Evolutionary conservation across 1,139 yeast species (phyloP), one percentile per base, ranked within the genome.

Genomic region (Pneumocystis murina): DNA sequence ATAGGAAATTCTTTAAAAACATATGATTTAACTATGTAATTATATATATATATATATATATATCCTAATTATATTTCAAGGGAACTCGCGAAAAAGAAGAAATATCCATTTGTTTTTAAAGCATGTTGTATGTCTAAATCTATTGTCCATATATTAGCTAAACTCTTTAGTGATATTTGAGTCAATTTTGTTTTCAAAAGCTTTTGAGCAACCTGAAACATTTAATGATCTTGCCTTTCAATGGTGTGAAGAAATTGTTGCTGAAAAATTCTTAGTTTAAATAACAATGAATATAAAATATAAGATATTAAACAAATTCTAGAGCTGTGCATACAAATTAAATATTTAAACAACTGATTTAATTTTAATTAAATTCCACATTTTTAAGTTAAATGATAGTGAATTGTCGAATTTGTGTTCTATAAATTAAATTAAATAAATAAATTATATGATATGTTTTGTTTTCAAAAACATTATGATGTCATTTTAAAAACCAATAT

Each of bases 401-500:
- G 35, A 33, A 33, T 33, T 24, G 33, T 12, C 33, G 24, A 24
- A 24, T 43, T 17, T 20, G 4, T 48, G 16, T 24, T 24, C 7
- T 24, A 24, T 12, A 48, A 24, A 20, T 43, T 8, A 48, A 43
- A 43, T 28, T 20, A 20, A 20, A 20, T 43, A 41, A 20, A 43
- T 20, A 24, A 48, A 12, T 10, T 48, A 24, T 24, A 20, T 48
- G 17, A 12, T 24, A 10, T 24, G 8, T 48, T 12, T 12, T 12
- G 20, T 48, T 48, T 24, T 48, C 16, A 24, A 24, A 48, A 24
- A 14, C 38, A 58, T 20, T 12, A 20, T 30, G 16, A 28, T 30
- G 24, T 24, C 39, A 58, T 38, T 38, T 40, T 39, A 61, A 62
- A 68, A 24, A 92, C 82, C 69, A 92, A 78, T 7, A 95, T 84